A percentile compares a stretch with the other conserved stretches of the same genome.
Evolutionary conservation across 2,329 filamentous ascomycete species (phyloP).

Genomic region (Calcarisporium arbuscula): DNA sequence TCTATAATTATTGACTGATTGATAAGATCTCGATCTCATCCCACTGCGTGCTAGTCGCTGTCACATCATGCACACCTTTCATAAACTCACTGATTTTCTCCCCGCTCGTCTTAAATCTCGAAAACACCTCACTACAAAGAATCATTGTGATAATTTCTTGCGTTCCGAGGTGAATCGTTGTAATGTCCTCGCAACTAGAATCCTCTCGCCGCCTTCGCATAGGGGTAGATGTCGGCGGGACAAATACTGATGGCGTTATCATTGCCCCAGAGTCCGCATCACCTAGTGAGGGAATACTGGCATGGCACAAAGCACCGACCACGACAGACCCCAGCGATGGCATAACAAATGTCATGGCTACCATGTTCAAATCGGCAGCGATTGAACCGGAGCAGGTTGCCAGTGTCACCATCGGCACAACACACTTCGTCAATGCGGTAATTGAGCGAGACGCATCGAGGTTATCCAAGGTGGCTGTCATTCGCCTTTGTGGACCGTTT

Average conservation of each 20-base stretch:
- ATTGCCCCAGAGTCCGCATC: slow-evolving; percentile 34
- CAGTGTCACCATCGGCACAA: slow-evolving; percentile 48
- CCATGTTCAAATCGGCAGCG: slow-evolving; percentile 31
- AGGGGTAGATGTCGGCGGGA: slow-evolving; percentile 43
- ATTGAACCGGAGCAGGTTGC: slow-evolving; percentile 32
- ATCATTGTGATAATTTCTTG: no score
- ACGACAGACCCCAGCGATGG: slow-evolving; percentile 41
- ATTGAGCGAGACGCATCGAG: slow-evolving; percentile 44
- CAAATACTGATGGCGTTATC: slow-evolving; percentile 48
- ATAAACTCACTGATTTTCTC: no score
- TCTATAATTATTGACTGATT: no score
- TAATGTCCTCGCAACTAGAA: no score
- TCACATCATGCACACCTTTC: no score
- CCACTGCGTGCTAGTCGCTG: no score
- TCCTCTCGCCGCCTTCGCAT: slow-evolving; percentile 35
- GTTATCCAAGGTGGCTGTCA: slow-evolving; percentile 44
- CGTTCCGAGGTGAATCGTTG: no score
- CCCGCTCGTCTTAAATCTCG: no score
- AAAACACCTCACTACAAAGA: no score
- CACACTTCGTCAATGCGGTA: slow-evolving; percentile 54
- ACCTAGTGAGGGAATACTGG: slow-evolving; percentile 35
- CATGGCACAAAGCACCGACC: slow-evolving; percentile 43
- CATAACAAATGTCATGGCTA: slow-evolving; percentile 37
- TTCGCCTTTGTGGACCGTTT: slow-evolving; percentile 49
- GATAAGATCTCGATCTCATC: no score